Percentiles rank a stretch among this genome's conserved stretches.
These are phyloP conservation scores for Rubroboletus satanas DNA, from an alignment of 768 basidiomycete species.

Conservation along the genomic window DNA sequence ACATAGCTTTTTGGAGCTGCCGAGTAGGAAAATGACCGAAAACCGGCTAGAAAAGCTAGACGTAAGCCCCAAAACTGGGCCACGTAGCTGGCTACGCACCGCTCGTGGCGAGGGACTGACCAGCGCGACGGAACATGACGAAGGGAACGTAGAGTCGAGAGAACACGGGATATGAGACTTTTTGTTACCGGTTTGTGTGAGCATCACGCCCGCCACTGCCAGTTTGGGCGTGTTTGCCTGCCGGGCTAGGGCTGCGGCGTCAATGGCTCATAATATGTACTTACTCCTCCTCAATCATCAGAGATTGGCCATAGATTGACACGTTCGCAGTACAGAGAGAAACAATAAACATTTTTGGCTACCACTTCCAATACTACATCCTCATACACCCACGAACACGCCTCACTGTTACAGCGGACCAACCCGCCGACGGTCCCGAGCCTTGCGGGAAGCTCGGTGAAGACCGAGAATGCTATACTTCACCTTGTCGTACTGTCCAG, in stretches of 20 bases:
- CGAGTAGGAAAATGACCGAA: slow-evolving; percentile 80
- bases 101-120: slow-evolving; percentile 50
- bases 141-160: slow-evolving; percentile 10
- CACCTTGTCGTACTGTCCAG: slow-evolving; percentile 70
- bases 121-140: slow-evolving; percentile 56
- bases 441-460: slow-evolving; percentile 71
- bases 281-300: neutral
- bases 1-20: slow-evolving; percentile 74
- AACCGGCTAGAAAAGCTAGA: slow-evolving; percentile 44
- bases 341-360: slow-evolving; percentile 15
- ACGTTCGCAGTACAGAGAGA: slow-evolving; percentile 1
- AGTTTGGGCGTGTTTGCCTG: slow-evolving; percentile 27
- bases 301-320: neutral
- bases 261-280: too few relatives aligned
- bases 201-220: slow-evolving; percentile 18
- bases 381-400: slow-evolving; percentile 1
- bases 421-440: slow-evolving; percentile 56
- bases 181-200: slow-evolving; percentile 11
- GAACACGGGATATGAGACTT: slow-evolving; percentile 5
- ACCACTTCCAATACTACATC: slow-evolving; percentile 15
- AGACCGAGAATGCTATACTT: slow-evolving; percentile 72
- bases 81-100: slow-evolving; percentile 36
- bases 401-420: slow-evolving; percentile 28
- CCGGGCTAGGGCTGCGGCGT: neutral
- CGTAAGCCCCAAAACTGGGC: neutral